Conservation (phyloP, 257 asterid genomes). For the Capsicum chinense region DNA sequence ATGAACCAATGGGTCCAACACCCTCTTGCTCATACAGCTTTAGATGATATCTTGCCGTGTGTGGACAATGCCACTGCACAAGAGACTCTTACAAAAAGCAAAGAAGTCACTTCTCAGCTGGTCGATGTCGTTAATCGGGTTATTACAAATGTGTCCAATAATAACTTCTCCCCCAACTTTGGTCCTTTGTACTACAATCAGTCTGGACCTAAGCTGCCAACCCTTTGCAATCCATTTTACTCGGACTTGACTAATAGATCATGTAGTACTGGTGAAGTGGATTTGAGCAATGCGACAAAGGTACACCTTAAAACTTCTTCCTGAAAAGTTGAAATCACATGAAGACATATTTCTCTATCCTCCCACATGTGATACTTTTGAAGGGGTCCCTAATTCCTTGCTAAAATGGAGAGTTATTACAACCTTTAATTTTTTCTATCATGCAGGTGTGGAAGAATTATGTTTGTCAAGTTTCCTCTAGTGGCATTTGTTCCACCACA, state of each 20-base stretch:
- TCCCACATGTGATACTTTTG: not conserved
- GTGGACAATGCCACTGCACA: slow-evolving; percentile 77
- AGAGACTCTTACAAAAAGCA: slow-evolving; percentile 66
- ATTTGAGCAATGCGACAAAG: slow-evolving; percentile 78
- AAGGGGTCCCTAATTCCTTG: not conserved
- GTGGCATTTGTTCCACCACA: slow-evolving; percentile 56
- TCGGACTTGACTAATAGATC: slow-evolving; percentile 64
- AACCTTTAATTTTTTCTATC: not conserved
- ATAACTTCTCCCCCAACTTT: slow-evolving; percentile 73
- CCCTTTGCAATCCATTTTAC: slow-evolving; percentile 79
- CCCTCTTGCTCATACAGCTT: slow-evolving; percentile 82
- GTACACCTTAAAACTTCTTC: slow-evolving; percentile 38
- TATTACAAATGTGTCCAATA: slow-evolving; percentile 79
- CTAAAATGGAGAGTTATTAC: not conserved
- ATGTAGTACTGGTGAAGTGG: slow-evolving; percentile 68
- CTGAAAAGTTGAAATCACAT: slow-evolving; percentile 20
- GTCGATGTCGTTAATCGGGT: slow-evolving; percentile 65
- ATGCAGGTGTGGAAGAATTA: slow-evolving; percentile 71
- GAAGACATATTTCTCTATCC: not conserved
- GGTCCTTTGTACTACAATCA: slow-evolving; percentile 79
- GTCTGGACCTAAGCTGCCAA: slow-evolving; percentile 84
- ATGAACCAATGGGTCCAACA: slow-evolving; percentile 86
- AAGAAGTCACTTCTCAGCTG: slow-evolving; percentile 74
- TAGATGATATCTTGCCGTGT: slow-evolving; percentile 83
- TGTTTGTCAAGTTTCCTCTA: slow-evolving; percentile 69